These are phyloP conservation scores for Chalciporus pseudorubinellus DNA, from an alignment of 768 basidiomycete genomes.

Conservation along the genomic window DNA sequence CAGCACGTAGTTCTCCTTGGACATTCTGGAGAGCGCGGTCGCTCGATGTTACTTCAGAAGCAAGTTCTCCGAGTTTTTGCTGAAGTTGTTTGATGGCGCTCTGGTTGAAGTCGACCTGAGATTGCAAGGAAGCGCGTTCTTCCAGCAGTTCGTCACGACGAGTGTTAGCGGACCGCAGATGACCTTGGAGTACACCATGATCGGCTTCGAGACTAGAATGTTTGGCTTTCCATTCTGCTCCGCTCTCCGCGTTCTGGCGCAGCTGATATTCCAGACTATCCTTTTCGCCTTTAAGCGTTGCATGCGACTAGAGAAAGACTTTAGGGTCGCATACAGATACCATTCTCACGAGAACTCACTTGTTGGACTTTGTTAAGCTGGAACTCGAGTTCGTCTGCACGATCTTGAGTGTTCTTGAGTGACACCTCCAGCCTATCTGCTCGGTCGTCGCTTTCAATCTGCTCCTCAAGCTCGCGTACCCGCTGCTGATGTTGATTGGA, in stretches of 20 bases:
- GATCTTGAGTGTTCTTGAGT: conserved; percentile 75
- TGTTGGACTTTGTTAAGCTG: conserved; percentile 78
- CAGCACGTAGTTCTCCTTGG: conserved; percentile 64
- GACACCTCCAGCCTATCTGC: conserved; percentile 71
- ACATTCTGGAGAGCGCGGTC: conserved; percentile 56
- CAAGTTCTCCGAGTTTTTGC: conserved; percentile 55
- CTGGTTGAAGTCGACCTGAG: conserved; percentile 45
- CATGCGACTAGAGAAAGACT: conserved; percentile 44
- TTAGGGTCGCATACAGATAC: background rate
- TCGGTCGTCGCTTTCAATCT: conserved; percentile 80
- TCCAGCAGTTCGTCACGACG: conserved; percentile 48
- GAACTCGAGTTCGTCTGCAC: conserved; percentile 80
- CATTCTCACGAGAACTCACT: conserved; percentile 37
- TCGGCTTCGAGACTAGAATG: conserved; percentile 46
- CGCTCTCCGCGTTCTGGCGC: conserved; percentile 40
- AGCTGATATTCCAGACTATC: conserved; percentile 54
- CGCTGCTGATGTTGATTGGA: conserved; percentile 54
- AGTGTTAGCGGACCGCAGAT: conserved; percentile 42
- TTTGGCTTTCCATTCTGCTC: conserved; percentile 46
- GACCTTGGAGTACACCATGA: conserved; percentile 37
- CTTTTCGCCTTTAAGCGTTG: conserved; percentile 57
- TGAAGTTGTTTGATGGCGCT: conserved; percentile 51
- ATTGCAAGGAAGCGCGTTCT: conserved; percentile 50
- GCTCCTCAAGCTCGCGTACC: conserved; percentile 73
- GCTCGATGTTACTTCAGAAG: conserved; percentile 50